These are phyloP conservation scores for Hymenotorrendiella dingleyae DNA, from an alignment of 2,329 filamentous ascomycete species.

Conservation along the genomic window DNA sequence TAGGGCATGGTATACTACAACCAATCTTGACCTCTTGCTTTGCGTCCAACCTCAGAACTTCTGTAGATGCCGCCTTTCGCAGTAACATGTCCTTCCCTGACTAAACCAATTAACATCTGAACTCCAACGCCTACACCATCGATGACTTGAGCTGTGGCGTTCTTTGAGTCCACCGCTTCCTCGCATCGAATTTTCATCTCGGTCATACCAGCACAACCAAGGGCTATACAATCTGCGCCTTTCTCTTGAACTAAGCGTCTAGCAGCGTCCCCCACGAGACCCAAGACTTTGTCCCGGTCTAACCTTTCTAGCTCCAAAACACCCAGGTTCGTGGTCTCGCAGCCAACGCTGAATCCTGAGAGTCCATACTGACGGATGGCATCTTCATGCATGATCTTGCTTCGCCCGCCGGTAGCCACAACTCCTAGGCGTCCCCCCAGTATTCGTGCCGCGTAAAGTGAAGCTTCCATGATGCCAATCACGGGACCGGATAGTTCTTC, in stretches of 20 bases:
- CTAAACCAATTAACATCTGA: constrained; percentile 39
- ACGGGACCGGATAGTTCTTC: constrained; percentile 44
- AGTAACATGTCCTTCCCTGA: constrained; percentile 40
- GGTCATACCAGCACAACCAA: constrained; percentile 89
- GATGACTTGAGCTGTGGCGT: constrained; percentile 39
- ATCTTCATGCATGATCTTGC: constrained; percentile 66
- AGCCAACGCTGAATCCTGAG: constrained; percentile 46
- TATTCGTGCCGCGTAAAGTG: constrained; percentile 42
- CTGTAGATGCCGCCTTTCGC: constrained; percentile 39
- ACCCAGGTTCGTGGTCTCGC: constrained; percentile 58
- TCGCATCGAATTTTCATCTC: constrained; percentile 62
- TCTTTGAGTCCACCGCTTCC: constrained; percentile 38
- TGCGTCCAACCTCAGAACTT: constrained; percentile 34
- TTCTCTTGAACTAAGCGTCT: constrained; percentile 53
- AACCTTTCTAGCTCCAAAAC: constrained; percentile 74
- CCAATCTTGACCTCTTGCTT: constrained; percentile 38
- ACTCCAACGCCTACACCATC: constrained; percentile 45
- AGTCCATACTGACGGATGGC: constrained; percentile 52
- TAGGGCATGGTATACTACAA: constrained; percentile 23
- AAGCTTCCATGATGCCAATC: constrained; percentile 82
- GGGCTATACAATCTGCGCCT: constrained; percentile 61
- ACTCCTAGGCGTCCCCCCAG: constrained; percentile 67
- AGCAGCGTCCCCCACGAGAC: constrained; percentile 64
- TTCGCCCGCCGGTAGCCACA: constrained; percentile 71
- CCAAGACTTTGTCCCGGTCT: constrained; percentile 55